Percentiles rank a stretch among this genome's conserved stretches.
phyloP scores from a whole-genome alignment of 805 yeast genomes.

The Myxozyma neotropica region DNA sequence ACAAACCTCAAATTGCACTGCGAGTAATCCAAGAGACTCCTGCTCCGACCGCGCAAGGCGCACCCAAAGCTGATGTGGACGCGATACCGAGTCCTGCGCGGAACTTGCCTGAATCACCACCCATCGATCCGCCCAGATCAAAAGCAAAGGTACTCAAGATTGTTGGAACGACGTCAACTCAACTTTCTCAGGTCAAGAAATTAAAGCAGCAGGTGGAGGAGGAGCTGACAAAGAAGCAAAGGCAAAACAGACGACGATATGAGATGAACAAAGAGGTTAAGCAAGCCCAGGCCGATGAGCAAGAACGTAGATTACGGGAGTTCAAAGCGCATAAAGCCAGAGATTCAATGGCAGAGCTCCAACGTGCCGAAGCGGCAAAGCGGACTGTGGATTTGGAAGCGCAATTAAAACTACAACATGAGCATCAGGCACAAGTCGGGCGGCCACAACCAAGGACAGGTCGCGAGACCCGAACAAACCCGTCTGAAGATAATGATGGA shows the following conservation, averaged over 20 bases:
- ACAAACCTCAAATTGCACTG: background rate
- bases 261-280: constrained; percentile 11
- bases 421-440: background rate
- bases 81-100: no score
- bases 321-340: constrained; percentile 9
- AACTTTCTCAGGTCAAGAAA: no score
- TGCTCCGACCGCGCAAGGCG: no score
- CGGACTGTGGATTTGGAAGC: constrained; percentile 2
- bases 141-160: constrained; percentile 11
- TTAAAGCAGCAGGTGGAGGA: constrained; percentile 2
- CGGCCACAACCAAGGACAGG: background rate
- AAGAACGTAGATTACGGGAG: constrained; percentile 13
- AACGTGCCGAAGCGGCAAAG: constrained; percentile 2
- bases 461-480: background rate
- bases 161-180: constrained; percentile 7
- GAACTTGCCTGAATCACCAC: no score
- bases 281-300: constrained; percentile 12
- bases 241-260: constrained; percentile 21
- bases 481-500: background rate
- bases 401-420: background rate
- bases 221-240: constrained; percentile 21
- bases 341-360: constrained; percentile 3
- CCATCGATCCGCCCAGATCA: no score
- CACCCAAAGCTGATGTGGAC: no score
- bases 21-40: no score